Evolutionary conservation across 148 eudicot genomes (phyloP), one percentile per base, ranked within the genome.

Genomic region (Oxyria digyna): DNA sequence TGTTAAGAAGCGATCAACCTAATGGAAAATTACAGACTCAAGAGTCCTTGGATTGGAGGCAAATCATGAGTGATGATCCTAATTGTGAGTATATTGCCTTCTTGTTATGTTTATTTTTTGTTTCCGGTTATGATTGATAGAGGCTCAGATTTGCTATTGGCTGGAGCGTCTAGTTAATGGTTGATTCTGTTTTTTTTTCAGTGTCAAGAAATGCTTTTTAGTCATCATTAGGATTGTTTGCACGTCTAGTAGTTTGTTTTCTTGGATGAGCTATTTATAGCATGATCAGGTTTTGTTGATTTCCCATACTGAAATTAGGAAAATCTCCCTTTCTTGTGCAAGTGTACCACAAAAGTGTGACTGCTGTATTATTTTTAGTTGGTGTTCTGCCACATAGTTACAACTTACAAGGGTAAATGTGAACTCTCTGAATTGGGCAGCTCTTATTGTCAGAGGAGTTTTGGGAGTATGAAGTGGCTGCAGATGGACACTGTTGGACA

Each of bases 41-140:
- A 0, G 85, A 73, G 45, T 87, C 94, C 0, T 62, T 89, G 81
- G 96, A 92, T 84, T 89, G 97, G 97, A 82, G 84, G 50, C 78
- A 69, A 23, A 29, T 87, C 52, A 85, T 84, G 86, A 81, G 84
- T 4, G 83, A 79, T 49, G 91, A 92, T 80, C 87, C 87, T 27
- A 63, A 76, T 54, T 43, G 97, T 92, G 70, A 82, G 88, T 65
- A 42, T 10, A 21, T 75, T 72, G 46, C 18, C 20, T 20, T 9
- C 52, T 10, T 24, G 23, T 38, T 54, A 20, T 20, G 14, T 49
- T 49, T 11, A n/a, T n/a, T 54, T 54, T 54, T 12, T 57, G 8
- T 27, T 57, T 29, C 35, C 35, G 29, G 13, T 15, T 27, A 57
- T 59, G 37, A 59, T 59, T 55, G 63, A 15, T 55, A n/a, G 29